Base-by-base conservation (phyloP, 345 rosid genomes). In the Psidium friedrichsthalianum region DNA sequence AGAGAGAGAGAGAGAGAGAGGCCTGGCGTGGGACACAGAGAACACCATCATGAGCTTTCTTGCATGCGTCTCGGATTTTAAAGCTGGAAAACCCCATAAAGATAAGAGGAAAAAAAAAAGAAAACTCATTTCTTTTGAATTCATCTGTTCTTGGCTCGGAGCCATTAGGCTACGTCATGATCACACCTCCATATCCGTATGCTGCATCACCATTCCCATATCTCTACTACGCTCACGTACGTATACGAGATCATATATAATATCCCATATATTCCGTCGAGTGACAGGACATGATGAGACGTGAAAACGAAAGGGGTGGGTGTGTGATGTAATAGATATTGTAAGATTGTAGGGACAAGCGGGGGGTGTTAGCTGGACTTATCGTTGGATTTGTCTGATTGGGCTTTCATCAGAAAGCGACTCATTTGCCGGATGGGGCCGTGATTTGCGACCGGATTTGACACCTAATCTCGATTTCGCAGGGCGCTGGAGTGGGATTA, bases 51-150 rank as follows among this genome's bases (percentile, higher is more conserved):
- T 92, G 92, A 92, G 87, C 88, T 89, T 15, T 88, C 85, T 91
- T 91, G 99, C 99, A 96, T 93, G 99, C 99, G 97, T 87, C 95
- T 90, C 90, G 89, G 86, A 91, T 93, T 93, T 89, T 74, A 85
- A 93, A 91, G 92, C 93, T 89, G 88, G 89, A 90, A 51, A 85
- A 18, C 74, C 64, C 64, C 51, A 83, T 56, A 56, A 47, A 57
- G 13, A 61, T 51, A 20, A 21, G 25, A 11, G 36, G 47, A 3
- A 22, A 56, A 83, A 22, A 56, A 83, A 57, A 9, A 12, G 74
- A 56, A 57, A 44, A 15, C 44, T 15, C 85, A 12, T 83, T 42
- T 61, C 64, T 56, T 83, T 36, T 32, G 51, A 69, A 69, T 69
- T 69, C 40, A 69, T 69, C 32, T 2, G 5, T 32, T 40, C 40